Percentiles rank a stretch among this genome's conserved stretches.
phyloP scores from a whole-genome alignment of 2,329 filamentous ascomycete species.

The Alternaria sp. region DNA sequence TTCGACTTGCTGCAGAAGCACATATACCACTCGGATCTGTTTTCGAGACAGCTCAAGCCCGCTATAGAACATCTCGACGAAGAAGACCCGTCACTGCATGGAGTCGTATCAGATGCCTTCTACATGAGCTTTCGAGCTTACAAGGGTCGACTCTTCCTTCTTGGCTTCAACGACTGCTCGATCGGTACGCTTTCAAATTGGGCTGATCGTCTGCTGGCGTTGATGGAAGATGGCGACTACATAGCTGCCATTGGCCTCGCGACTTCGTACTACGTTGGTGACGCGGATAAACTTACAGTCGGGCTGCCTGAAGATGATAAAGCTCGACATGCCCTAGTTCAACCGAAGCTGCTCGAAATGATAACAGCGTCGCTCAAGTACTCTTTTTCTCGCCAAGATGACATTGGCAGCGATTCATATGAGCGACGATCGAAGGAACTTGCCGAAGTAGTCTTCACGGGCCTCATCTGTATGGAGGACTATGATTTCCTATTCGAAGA shows the following conservation, averaged over 20 bases:
- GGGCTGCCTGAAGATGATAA: conserved; percentile 85
- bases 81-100: conserved; percentile 87
- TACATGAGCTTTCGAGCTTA: conserved; percentile 98
- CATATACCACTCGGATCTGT: conserved; percentile 90
- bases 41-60: conserved; percentile 83
- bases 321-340: conserved; percentile 80
- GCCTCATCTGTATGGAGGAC: conserved; percentile 80
- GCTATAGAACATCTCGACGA: conserved; percentile 91
- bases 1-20: conserved; percentile 92
- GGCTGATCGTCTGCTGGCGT: conserved; percentile 89
- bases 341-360: conserved; percentile 89
- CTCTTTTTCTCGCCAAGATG: conserved; percentile 73
- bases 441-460: conserved; percentile 81
- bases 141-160: conserved; percentile 88
- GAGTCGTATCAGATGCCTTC: conserved; percentile 95
- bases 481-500: conserved; percentile 88
- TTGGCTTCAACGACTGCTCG: conserved; percentile 93
- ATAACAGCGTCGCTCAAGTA: conserved; percentile 91
- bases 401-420: conserved; percentile 60
- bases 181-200: conserved; percentile 95
- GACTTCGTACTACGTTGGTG: conserved; percentile 89
- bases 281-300: conserved; percentile 92
- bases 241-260: conserved; percentile 89
- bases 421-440: conserved; percentile 74
- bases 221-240: conserved; percentile 98